Evolutionary conservation across 495 filamentous ascomycete species (phyloP), one percentile per base, ranked within the genome.

Genomic region (Pseudomonodictys pantanalensis): DNA sequence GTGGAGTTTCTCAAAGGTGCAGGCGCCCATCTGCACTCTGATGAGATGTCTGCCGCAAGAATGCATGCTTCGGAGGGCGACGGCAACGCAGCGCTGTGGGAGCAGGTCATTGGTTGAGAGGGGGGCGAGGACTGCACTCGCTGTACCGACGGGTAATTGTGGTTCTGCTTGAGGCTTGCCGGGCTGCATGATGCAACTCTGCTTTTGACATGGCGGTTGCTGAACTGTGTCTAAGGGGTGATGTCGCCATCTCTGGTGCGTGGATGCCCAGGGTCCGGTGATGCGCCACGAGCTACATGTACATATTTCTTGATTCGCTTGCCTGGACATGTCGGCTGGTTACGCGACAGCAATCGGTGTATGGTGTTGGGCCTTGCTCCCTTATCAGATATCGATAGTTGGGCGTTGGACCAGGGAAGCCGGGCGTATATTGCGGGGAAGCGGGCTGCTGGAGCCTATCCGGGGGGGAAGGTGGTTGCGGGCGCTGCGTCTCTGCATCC

Each of bases 21-120:
- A 1, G 89, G 89, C 0, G 89, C 86, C 2, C 82, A 88, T 76
- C 73, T 92, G 42, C 85, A 89, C 65, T 74, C 79, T 1, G 82
- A 82, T 44, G 85, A 88, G 69, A 69, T 83, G 59, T 70, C 53
- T 33, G 38, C 58, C 11, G 67, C 67, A 41, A 57, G 49, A 46
- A 56, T 68, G 65, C 60, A 61, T 43, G 56, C 52, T 25, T 44
- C 51, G n/a, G 55, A 63, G 38, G 59, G 39, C 26, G 57, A 57
- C 35, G 65, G 65, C 24, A 53, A 58, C 51, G 57, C 63, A 12
- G 32, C 32, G 8, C 48, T 68, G 9, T 68, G 65, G 65, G 56
- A 48, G 29, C 38, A 48, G 22, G 52, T 38, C 43, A 60, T 46
- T 29, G 56, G 59, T 50, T 62, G 64, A 67, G 63, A 6, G 4